Conservation (phyloP, 805 yeast genomes). For the Komagataella populi region DNA sequence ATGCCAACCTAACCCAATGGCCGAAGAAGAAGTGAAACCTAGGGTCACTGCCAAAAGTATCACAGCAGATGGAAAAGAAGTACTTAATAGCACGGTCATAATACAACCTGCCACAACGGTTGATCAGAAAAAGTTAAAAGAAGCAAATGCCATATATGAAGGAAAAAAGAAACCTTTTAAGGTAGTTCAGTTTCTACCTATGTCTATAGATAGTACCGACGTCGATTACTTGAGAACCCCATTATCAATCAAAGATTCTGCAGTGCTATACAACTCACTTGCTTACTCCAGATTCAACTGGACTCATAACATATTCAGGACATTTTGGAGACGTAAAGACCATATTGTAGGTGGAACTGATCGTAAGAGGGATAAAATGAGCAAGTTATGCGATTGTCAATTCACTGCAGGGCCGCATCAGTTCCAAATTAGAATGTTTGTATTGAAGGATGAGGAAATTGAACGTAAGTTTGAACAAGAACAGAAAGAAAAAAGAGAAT, state of each 20-base stretch:
- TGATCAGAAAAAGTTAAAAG: constrained; percentile 6
- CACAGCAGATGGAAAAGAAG: background rate
- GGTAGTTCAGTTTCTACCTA: constrained; percentile 51
- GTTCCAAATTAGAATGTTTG: constrained; percentile 65
- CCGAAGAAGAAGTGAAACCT: constrained; percentile 3
- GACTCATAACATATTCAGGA: constrained; percentile 56
- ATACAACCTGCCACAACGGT: constrained; percentile 17
- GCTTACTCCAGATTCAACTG: constrained; percentile 60
- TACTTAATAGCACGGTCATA: constrained; percentile 6
- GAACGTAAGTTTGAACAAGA: constrained; percentile 27
- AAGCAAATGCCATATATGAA: constrained; percentile 11
- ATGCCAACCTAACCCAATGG: background rate
- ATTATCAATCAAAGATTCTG: constrained; percentile 57
- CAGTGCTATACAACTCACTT: constrained; percentile 57
- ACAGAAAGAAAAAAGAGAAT: constrained; percentile 16
- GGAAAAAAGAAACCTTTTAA: constrained; percentile 41
- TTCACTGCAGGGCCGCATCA: constrained; percentile 73
- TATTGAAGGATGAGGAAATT: constrained; percentile 69
- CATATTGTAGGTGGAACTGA: constrained; percentile 23
- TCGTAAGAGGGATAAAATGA: constrained; percentile 66
- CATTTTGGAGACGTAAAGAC: constrained; percentile 50
- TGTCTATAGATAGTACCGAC: constrained; percentile 52
- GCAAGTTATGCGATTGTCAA: constrained; percentile 67
- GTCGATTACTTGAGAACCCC: constrained; percentile 50
- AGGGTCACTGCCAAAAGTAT: constrained; percentile 10